Base-by-base conservation (phyloP, 75 land plant species). In the Larix kaempferi region DNA sequence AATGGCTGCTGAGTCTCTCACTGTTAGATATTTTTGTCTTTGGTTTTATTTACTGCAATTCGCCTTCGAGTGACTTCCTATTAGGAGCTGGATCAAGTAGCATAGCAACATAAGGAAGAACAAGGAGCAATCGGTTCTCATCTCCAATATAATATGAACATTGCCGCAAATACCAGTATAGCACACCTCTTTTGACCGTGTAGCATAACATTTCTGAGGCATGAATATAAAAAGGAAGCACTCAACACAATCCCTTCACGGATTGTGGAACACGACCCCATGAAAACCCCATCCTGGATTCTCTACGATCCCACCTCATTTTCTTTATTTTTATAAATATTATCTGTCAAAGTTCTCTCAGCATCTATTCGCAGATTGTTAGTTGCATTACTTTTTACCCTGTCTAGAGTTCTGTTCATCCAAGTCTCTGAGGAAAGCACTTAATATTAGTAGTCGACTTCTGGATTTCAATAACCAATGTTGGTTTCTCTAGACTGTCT, bases 51-150 rank as follows among this genome's bases (percentile, higher is more conserved):
- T n/a, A n/a, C n/a, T n/a, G n/a, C n/a, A n/a, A n/a, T n/a, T n/a
- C n/a, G n/a, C n/a, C n/a, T n/a, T n/a, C n/a, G n/a, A n/a, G n/a
- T n/a, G n/a, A n/a, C n/a, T n/a, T n/a, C n/a, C n/a, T n/a, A n/a
- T n/a, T 95, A 15, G 99, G 96, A 19, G 94, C 89, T 74, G 92
- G 78, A 87, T 98, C 99, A 73, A 93, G 90, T 23, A 98, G 91
- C 86, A 98, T 85, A 27, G 93, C 90, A 54, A 98, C 93, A 87
- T 86, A 95, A 23, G 99, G 99, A 67, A 98, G 83, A 41, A 98
- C 90, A 73, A 87, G 94, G 81, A 95, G 99, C 83, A 98, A 82
- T 0, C 98, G 95, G 56, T 87, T 91, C 74, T 95, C 98, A 80
- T 98, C 99, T 81, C 95, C 98, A 77, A 92, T 91, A 73, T 88